Percentiles rank a stretch among this genome's conserved stretches.
Conservation (phyloP, 768 basidiomycete genomes). For the Dacryopinax primogenitus region DNA sequence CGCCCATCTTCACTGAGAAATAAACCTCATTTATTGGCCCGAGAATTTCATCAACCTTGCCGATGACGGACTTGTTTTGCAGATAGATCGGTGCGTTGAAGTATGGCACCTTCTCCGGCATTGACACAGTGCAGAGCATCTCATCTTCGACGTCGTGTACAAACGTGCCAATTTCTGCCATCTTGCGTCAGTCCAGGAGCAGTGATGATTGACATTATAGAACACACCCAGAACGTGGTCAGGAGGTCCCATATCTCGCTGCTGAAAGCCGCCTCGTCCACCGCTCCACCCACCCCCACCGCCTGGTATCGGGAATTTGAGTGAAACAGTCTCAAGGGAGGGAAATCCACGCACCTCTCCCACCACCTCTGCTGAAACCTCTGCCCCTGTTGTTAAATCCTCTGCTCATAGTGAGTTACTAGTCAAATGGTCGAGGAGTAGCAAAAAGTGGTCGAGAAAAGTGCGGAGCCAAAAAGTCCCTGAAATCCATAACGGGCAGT, state of each 20-base stretch:
- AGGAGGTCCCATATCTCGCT: constrained; percentile 64
- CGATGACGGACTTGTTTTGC: constrained; percentile 88
- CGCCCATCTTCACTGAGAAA: constrained; percentile 94
- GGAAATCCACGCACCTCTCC: not conserved
- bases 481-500: not conserved
- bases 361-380: not conserved
- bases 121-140: constrained; percentile 82
- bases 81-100: constrained; percentile 99
- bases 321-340: not conserved
- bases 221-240: constrained; percentile 58
- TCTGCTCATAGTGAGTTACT: not conserved
- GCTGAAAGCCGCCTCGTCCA: constrained; percentile 58
- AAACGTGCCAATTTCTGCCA: constrained; percentile 78
- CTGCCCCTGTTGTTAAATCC: constrained; percentile 1
- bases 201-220: not conserved
- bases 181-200: not conserved
- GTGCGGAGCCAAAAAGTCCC: constrained; percentile 7
- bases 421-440: not conserved
- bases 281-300: constrained; percentile 43
- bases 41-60: constrained; percentile 98
- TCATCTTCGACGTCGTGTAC: constrained; percentile 94
- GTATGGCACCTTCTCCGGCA: constrained; percentile 87
- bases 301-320: not conserved
- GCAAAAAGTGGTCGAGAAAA: not conserved
- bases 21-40: constrained; percentile 98